Percentiles rank a stretch among this genome's conserved stretches.
Conservation (phyloP, 176 grass and related monocot genomes). For the Carex myosuroides region DNA sequence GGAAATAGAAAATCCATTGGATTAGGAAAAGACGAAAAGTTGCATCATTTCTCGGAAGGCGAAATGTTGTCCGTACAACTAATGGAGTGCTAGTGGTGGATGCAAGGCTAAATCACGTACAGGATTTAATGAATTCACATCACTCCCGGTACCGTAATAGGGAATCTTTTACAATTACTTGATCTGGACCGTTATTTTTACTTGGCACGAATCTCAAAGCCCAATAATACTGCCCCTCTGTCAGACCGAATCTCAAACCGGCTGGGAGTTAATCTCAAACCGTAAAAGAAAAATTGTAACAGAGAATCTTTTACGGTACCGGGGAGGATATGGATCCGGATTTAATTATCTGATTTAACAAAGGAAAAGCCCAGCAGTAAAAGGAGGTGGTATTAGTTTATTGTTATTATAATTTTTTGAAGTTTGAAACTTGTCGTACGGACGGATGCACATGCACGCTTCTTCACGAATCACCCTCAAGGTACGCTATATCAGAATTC, state of each 20-base stretch:
- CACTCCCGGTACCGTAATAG: too few relatives aligned
- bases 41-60: neutral
- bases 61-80: slow-evolving; percentile 13
- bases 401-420: neutral
- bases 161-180: too few relatives aligned
- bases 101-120: neutral
- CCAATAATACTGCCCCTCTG: too few relatives aligned
- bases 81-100: neutral
- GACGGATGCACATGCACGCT: neutral
- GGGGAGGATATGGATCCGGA: too few relatives aligned
- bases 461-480: neutral
- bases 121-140: neutral
- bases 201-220: too few relatives aligned
- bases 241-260: too few relatives aligned
- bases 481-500: too few relatives aligned
- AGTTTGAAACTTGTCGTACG: neutral
- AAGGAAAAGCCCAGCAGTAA: neutral
- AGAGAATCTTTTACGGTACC: too few relatives aligned
- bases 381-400: neutral
- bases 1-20: neutral
- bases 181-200: too few relatives aligned
- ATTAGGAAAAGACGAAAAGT: neutral
- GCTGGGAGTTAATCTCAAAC: too few relatives aligned
- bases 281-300: too few relatives aligned
- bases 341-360: neutral